Percentiles rank a stretch among this genome's conserved stretches.
Evolutionary conservation across 176 grass and related monocot species (phyloP).

Genomic region (Poa pratensis): DNA sequence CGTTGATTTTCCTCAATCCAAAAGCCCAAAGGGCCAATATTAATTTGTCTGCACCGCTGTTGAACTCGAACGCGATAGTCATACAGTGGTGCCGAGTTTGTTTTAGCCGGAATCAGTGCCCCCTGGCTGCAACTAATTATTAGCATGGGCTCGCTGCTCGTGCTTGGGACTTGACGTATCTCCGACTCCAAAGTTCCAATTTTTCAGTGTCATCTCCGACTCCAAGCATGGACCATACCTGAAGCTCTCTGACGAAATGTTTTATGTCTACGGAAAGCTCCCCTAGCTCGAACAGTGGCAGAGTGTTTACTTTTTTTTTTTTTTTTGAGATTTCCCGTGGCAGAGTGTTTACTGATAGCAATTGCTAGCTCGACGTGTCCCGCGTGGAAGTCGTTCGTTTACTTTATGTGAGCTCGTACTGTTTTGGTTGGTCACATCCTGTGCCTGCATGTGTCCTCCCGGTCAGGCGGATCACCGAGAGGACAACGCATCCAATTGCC

Average conservation of each 20-base stretch:
- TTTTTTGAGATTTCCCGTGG: no score
- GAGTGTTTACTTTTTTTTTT: not conserved
- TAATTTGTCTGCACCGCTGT: no score
- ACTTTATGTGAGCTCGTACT: not conserved
- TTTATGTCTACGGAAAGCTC: not conserved
- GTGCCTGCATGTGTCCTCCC: not conserved
- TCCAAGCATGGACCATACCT: not conserved
- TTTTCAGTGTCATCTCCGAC: not conserved
- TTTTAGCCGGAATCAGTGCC: no score
- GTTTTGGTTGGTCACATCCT: not conserved
- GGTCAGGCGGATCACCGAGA: not conserved
- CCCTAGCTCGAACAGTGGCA: not conserved
- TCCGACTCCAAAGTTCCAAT: not conserved
- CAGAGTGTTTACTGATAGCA: not conserved
- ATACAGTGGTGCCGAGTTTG: no score
- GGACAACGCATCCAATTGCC: no score
- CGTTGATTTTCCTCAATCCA: no score
- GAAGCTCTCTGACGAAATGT: not conserved
- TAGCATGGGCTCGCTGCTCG: no score
- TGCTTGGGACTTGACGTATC: not conserved
- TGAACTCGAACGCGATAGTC: no score
- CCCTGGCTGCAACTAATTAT: no score
- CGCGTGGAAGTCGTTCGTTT: not conserved
- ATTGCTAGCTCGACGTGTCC: not conserved
- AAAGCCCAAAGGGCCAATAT: no score